phyloP scores from a whole-genome alignment of 371 early-diverging fungal species.

The Mucor piriformis region DNA sequence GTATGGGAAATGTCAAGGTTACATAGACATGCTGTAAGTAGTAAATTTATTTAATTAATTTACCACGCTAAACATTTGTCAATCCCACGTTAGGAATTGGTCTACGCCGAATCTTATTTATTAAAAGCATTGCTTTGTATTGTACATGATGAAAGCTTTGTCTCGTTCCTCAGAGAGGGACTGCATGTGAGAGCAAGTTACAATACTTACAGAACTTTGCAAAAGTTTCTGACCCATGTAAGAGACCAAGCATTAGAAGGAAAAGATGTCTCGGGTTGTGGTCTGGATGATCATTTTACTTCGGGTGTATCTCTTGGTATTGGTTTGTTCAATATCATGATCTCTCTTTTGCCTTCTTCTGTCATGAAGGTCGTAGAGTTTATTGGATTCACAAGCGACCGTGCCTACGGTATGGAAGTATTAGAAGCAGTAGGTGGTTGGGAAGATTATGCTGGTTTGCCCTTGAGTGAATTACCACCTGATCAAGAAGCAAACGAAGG shows the following conservation, averaged over 20 bases:
- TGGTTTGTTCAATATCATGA: conserved; percentile 59
- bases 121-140: conserved; percentile 71
- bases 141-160: conserved; percentile 70
- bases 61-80: conserved; percentile 4
- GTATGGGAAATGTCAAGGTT: conserved; percentile 64
- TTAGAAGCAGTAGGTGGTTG: conserved; percentile 65
- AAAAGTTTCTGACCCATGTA: conserved; percentile 52
- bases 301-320: conserved; percentile 77
- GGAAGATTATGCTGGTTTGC: conserved; percentile 27
- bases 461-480: conserved; percentile 11
- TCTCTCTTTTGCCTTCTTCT: conserved; percentile 53
- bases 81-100: conserved; percentile 57
- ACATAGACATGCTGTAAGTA: conserved; percentile 72
- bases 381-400: conserved; percentile 74
- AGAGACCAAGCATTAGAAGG: conserved; percentile 39
- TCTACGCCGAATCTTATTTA: conserved; percentile 74
- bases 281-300: conserved; percentile 74
- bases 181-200: conserved; percentile 72
- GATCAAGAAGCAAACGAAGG: conserved; percentile 40
- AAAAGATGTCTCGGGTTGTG: conserved; percentile 32
- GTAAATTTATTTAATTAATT: conserved; percentile 1
- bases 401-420: conserved; percentile 65
- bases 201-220: conserved; percentile 61
- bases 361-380: conserved; percentile 61
- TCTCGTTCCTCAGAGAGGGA: conserved; percentile 76